Percentiles rank a stretch among this genome's conserved stretches.
Conservation (phyloP, 495 filamentous ascomycete species). For the Neurospora sp. region DNA sequence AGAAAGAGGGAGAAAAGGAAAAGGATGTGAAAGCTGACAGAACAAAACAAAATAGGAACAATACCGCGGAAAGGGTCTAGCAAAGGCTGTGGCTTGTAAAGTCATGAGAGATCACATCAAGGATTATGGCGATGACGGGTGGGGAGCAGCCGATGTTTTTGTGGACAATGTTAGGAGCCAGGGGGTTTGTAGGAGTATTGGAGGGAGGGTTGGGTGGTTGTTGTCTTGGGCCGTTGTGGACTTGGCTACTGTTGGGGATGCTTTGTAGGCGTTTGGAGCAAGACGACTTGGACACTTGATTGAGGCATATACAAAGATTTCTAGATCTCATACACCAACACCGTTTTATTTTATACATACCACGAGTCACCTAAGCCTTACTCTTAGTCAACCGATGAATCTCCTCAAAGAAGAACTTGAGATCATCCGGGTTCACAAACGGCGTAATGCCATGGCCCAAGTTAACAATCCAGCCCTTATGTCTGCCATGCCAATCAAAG, state of each 20-base stretch:
- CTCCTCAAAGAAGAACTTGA: conserved; percentile 90
- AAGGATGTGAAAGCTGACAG: not conserved
- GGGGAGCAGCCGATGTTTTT: conserved; percentile 34
- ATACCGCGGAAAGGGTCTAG: conserved; percentile 34
- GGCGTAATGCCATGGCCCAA: conserved; percentile 94
- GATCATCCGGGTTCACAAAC: conserved; percentile 80
- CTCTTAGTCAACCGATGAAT: conserved; percentile 57
- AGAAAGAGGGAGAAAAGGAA: too few relatives aligned
- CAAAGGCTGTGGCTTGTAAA: conserved; percentile 31
- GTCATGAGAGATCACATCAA: conserved; percentile 28
- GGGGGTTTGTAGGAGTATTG: conserved; percentile 32
- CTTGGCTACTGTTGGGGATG: conserved; percentile 6
- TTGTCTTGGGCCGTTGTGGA: conserved; percentile 25
- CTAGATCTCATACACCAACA: not conserved
- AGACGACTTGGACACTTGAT: not conserved
- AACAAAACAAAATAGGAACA: conserved; percentile 14
- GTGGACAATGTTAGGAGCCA: conserved; percentile 30
- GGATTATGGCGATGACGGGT: conserved; percentile 28
- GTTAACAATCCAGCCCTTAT: conserved; percentile 66
- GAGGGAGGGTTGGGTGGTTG: conserved; percentile 26
- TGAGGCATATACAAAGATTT: not conserved
- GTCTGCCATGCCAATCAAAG: conserved; percentile 49
- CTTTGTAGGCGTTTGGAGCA: conserved; percentile 1
- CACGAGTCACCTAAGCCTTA: not conserved
- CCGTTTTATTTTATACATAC: not conserved